Evolutionary conservation across 768 basidiomycete species (phyloP), one percentile per base, ranked within the genome.

Genomic region (Boletus rubropictus): DNA sequence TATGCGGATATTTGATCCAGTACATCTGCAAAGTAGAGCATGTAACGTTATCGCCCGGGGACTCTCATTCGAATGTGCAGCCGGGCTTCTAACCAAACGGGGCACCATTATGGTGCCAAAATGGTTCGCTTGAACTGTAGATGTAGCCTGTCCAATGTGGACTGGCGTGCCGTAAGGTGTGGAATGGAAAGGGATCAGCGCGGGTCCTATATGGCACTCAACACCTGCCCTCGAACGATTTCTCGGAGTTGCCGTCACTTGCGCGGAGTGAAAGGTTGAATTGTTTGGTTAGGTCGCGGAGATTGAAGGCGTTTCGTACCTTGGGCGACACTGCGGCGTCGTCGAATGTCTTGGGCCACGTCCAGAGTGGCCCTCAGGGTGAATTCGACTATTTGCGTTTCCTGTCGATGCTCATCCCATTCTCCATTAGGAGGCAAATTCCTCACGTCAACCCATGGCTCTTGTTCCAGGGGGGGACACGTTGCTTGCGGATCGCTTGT

Each of bases 401-500:
- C n/a, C n/a, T n/a, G n/a, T n/a, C 45, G 43, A 46, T 42, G 38
- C 32, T 31, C 35, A 6, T 41, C 31, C 15, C 27, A 17, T 12
- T 3, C 25, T 37, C 24, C 15, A 42, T 42, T 42, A 83, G 81
- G 77, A 79, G 69, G 79, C 2, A 38, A 18, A 39, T 6, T 18
- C 25, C 9, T 28, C 33, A 33, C 11, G 15, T 34, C 27, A 31
- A 35, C 35, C 25, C 22, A 33, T 3, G 14, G 11, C 35, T 43
- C 28, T 38, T 17, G 38, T 34, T n/a, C 39, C 1, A 32, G 61
- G 86, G 83, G 81, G 84, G 24, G 84, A 79, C 50, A 84, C 82
- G 12, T 71, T 86, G 9, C 69, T 87, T 18, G 85, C 84, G 40
- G 84, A 87, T 63, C 82, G 84, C 51, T 69, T 86, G 3, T 14